Base-by-base conservation (phyloP, 1,139 yeast genomes). In the Scheffersomyces lignicola region DNA sequence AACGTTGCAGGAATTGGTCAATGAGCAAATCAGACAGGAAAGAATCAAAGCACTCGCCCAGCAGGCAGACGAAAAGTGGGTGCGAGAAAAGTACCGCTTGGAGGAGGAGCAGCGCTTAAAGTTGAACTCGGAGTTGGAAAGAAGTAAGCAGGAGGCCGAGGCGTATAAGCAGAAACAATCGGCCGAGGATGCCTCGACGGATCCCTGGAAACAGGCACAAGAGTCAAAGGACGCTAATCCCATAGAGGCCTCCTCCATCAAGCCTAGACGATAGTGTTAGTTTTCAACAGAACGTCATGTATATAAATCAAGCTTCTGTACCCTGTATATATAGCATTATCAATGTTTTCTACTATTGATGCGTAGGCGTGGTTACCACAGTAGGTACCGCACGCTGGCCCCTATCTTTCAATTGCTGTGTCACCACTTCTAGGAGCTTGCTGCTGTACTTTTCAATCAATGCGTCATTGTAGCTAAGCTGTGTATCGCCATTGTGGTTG, bases 1-100 rank as follows among this genome's bases (percentile, higher is more conserved):
- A 0, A 66, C 80, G 1, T 50, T 86, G 23, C 68, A 73, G 31
- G 95, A 85, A 44, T 67, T 86, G 31, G 43, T 73, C 4, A 62
- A 61, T 3, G 95, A 86, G 45, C 69, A 77, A 47, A 48, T 63
- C 14, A 66, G 95, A 31, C 80, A 80, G 38, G 65, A 66, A 32
- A 62, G 65, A 15, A 65, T 86, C 45, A 76, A 78, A 52, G 52
- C 72, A 2, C 61, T 82, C 47, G 84, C 85, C 1, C 59, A 63
- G 37, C 70, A 71, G 31, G 87, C 85, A 3, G 85, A 83, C 44
- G 73, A 68, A 34, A 73, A 76, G 35, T 80, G 88, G 85, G 56
- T 58, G 14, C 23, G 43, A 27, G 78, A 72, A 40, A 69, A 69
- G 46, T 33, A 49, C 17, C 43, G 66, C 17, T 48, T 66, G 35